These are phyloP conservation scores for Cystoderma amianthinum DNA, from an alignment of 768 basidiomycete genomes.

Conservation along the genomic window DNA sequence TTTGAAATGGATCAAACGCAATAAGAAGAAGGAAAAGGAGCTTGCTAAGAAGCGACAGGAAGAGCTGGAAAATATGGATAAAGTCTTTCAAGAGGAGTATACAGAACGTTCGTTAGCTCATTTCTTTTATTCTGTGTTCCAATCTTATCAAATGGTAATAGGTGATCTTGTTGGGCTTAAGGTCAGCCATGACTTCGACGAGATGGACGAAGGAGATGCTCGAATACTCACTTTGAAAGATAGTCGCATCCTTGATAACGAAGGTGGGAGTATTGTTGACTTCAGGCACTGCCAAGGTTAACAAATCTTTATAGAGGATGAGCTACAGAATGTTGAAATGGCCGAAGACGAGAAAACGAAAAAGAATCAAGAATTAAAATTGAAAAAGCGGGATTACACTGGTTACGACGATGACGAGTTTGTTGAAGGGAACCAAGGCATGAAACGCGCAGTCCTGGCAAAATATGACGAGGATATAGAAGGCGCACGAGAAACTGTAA, in stretches of 20 bases:
- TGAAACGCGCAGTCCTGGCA: slow-evolving; percentile 75
- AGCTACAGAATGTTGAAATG: slow-evolving; percentile 93
- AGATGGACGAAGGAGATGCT: slow-evolving; percentile 89
- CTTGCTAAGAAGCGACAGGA: slow-evolving; percentile 75
- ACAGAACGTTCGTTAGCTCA: slow-evolving; percentile 63
- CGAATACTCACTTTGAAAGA: slow-evolving; percentile 97
- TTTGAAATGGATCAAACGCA: slow-evolving; percentile 85
- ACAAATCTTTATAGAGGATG: slow-evolving; percentile 66
- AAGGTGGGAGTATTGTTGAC: slow-evolving; percentile 47
- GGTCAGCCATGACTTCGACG: slow-evolving; percentile 93
- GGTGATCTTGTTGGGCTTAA: slow-evolving; percentile 91
- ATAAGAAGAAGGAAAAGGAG: slow-evolving; percentile 88
- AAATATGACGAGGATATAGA: slow-evolving; percentile 94
- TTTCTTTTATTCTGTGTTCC: not conserved
- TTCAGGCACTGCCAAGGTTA: slow-evolving; percentile 1
- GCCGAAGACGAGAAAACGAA: slow-evolving; percentile 80
- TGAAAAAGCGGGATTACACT: slow-evolving; percentile 84
- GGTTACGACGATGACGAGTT: slow-evolving; percentile 98
- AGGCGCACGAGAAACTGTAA: slow-evolving; percentile 62
- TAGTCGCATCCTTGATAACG: slow-evolving; percentile 88
- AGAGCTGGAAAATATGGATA: slow-evolving; percentile 83
- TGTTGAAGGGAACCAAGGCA: slow-evolving; percentile 60
- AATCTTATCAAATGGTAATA: slow-evolving; percentile 19
- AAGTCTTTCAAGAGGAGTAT: slow-evolving; percentile 69
- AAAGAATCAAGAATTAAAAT: slow-evolving; percentile 79